Evolutionary conservation across 2,329 filamentous ascomycete genomes (phyloP).

Genomic region (Raffaelea deltoideospora): DNA sequence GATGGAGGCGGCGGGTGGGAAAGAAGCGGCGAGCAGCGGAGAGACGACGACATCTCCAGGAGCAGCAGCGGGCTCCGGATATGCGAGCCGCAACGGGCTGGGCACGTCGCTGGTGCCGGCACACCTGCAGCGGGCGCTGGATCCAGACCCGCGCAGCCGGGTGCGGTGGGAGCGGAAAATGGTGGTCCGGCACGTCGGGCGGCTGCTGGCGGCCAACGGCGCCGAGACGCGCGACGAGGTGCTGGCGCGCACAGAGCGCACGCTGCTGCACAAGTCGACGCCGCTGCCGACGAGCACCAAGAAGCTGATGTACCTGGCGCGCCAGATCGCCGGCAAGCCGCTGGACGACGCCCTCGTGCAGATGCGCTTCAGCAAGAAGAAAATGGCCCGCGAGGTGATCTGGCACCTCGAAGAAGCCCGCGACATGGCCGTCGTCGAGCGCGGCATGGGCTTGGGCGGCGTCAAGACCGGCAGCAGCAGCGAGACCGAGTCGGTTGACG

Average conservation of each 20-base stretch:
- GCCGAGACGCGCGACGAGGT: slow-evolving; percentile 41
- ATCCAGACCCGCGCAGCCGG: slow-evolving; percentile 60
- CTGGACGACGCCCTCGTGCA: slow-evolving; percentile 85
- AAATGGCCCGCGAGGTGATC: slow-evolving; percentile 65
- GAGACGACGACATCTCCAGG: not conserved
- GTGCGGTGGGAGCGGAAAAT: slow-evolving; percentile 71
- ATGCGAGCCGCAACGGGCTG: slow-evolving; percentile 4
- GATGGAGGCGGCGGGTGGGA: slow-evolving; percentile 18
- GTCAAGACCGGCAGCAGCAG: slow-evolving; percentile 12
- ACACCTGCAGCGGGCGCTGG: slow-evolving; percentile 47
- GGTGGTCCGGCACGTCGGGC: slow-evolving; percentile 60
- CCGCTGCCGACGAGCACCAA: slow-evolving; percentile 75
- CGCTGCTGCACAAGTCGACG: slow-evolving; percentile 44
- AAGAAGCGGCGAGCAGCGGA: not conserved
- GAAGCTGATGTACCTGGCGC: slow-evolving; percentile 74
- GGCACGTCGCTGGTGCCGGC: slow-evolving; percentile 25
- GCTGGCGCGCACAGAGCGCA: slow-evolving; percentile 49
- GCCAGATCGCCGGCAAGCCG: slow-evolving; percentile 86
- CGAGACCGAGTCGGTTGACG: slow-evolving; percentile 6
- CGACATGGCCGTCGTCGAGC: slow-evolving; percentile 62
- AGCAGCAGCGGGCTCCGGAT: not conserved
- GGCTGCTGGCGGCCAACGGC: slow-evolving; percentile 45
- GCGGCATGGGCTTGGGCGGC: slow-evolving; percentile 66
- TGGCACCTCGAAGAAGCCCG: slow-evolving; percentile 69
- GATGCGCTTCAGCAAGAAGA: slow-evolving; percentile 94